Base-by-base conservation (phyloP, 805 yeast species). In the Ogataea methanolica region DNA sequence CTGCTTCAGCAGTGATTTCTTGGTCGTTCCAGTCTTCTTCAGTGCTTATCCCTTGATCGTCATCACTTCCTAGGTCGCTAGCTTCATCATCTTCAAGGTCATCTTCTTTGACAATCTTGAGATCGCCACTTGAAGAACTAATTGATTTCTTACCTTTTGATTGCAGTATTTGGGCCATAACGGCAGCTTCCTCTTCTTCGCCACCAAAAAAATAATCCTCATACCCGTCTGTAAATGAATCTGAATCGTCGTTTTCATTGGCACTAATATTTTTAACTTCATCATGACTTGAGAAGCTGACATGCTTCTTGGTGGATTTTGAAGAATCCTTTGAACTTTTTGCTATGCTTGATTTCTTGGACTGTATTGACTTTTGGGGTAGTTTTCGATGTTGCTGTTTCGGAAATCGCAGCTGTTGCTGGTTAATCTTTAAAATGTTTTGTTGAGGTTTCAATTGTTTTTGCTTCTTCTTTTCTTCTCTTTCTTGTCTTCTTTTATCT, bases 131-230 rank as follows among this genome's bases (percentile, higher is more conserved):
- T 36, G 19, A 37, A 9, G 39, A 9, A 14, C 22, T 9, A 34
- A 53, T 53, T 56, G 39, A 16, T 21, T 52, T 66, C 45, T 55
- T 66, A 31, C 62, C 69, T 54, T 71, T 76, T 45, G 68, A 51
- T 33, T 70, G 71, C 59, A 65, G 72, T 46, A 75, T 57, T 4
- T 74, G 70, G 2, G 67, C 73, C 71, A 71, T 70, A 2, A 76
- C 76, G 40, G 72, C 76, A 42, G 66, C 75, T 1, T 64, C 72
- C 12, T 69, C 65, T 54, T 66, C 66, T 6, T 58, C 63, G 26
- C 60, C 56, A 5, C 61, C 69, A 19, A 19, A 19, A 4, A 19
- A 19, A 19, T 19, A 3, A 7, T 57, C 57, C 22, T 49, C 46
- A 38, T 55, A 54, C 14, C 35, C 44, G 35, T 1, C 37, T 1